These are phyloP conservation scores for Cryptococcus hybrid DNA, from an alignment of 1,284 basidiomycete genomes.

Conservation along the genomic window DNA sequence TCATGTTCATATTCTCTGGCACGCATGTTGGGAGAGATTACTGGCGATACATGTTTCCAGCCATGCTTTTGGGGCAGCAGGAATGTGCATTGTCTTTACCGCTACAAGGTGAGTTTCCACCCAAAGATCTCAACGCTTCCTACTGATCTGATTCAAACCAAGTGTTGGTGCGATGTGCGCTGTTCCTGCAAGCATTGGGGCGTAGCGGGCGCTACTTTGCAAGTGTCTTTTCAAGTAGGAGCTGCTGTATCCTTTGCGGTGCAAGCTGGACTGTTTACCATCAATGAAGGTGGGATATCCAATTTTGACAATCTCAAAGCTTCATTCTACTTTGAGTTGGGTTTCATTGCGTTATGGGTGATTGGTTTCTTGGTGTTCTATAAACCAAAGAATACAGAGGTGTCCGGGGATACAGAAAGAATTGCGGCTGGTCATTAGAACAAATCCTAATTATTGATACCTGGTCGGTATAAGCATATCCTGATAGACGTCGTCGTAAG, in stretches of 20 bases:
- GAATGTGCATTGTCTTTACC: not conserved
- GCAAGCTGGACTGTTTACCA: constrained; percentile 44
- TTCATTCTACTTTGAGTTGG: constrained; percentile 18
- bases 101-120: not conserved
- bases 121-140: not conserved
- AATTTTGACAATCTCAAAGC: constrained; percentile 39
- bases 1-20: too few species aligned
- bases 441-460: not conserved
- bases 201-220: constrained; percentile 44
- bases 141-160: not conserved
- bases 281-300: constrained; percentile 30
- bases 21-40: constrained; percentile 24
- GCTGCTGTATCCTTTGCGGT: constrained; percentile 38
- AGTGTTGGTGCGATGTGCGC: constrained; percentile 28
- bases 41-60: constrained; percentile 29
- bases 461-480: too few species aligned
- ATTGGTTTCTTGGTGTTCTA: not conserved
- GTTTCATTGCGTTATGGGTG: not conserved
- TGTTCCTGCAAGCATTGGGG: constrained; percentile 37
- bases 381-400: not conserved
- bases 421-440: not conserved
- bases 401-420: not conserved
- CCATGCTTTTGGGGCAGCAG: not conserved
- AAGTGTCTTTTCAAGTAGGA: constrained; percentile 42
- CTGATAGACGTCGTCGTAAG: too few species aligned